Percentiles rank a stretch among this genome's conserved stretches.
Evolutionary conservation across 192 early-diverging fungal species (phyloP).

Genomic region (Coemansia aciculifera): DNA sequence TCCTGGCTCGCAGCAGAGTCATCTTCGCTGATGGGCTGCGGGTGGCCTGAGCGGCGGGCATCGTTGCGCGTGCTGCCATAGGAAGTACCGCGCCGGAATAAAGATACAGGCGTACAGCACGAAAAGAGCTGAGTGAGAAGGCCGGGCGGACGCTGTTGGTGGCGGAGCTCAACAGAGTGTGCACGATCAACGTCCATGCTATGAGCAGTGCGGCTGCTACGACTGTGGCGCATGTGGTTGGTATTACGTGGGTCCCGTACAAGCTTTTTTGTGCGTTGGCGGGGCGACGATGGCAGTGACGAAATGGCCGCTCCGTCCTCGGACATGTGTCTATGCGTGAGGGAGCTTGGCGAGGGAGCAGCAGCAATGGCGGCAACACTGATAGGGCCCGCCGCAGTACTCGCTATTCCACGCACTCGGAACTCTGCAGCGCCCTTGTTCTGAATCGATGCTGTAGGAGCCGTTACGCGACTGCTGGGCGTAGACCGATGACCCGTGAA

Average conservation of each 20-base stretch:
- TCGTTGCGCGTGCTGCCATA: constrained; percentile 51
- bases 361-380: constrained; percentile 20
- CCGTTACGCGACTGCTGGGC: constrained; percentile 14
- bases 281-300: constrained; percentile 11
- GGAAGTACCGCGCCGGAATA: constrained; percentile 47
- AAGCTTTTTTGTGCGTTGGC: constrained; percentile 48
- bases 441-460: background rate
- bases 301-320: constrained; percentile 31
- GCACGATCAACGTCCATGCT: constrained; percentile 55
- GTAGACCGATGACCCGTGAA: constrained; percentile 13
- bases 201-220: constrained; percentile 33
- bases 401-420: constrained; percentile 29
- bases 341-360: constrained; percentile 9
- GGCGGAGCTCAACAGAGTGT: constrained; percentile 17
- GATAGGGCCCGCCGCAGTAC: constrained; percentile 17
- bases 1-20: constrained; percentile 5
- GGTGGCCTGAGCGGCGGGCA: constrained; percentile 14
- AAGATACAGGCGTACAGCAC: constrained; percentile 51
- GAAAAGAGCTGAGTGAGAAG: constrained; percentile 41
- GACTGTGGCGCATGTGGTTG: constrained; percentile 39
- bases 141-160: constrained; percentile 30
- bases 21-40: constrained; percentile 16
- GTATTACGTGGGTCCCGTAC: constrained; percentile 51
- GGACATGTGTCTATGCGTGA: constrained; percentile 29
- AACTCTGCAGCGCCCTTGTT: constrained; percentile 47